These are phyloP conservation scores for Biancaea sappan DNA, from an alignment of 306 rosid genomes.

Conservation along the genomic window DNA sequence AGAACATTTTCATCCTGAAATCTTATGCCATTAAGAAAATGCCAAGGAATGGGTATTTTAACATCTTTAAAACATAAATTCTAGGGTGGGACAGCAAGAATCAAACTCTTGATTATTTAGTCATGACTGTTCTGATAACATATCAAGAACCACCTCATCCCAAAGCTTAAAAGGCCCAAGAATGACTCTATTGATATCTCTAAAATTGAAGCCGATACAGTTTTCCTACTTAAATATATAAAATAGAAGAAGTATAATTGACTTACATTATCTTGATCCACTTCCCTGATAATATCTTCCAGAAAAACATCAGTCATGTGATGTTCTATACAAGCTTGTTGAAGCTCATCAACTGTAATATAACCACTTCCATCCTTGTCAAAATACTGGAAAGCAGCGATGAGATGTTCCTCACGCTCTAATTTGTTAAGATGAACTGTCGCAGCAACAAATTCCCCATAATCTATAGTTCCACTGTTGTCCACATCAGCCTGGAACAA, in stretches of 20 bases:
- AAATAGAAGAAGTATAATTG: slow-evolving; percentile 19
- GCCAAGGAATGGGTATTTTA: background rate
- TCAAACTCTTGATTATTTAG: background rate
- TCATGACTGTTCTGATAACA: background rate
- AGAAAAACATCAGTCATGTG: slow-evolving; percentile 82
- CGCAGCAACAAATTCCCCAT: slow-evolving; percentile 96
- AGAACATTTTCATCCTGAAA: background rate
- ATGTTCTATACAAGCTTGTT: slow-evolving; percentile 92
- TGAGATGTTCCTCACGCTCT: slow-evolving; percentile 93
- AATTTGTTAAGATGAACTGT: slow-evolving; percentile 96
- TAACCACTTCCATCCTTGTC: slow-evolving; percentile 96
- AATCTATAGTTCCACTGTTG: slow-evolving; percentile 94
- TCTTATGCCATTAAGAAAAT: background rate
- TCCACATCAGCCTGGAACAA: slow-evolving; percentile 92
- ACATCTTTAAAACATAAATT: background rate
- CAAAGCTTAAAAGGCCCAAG: background rate
- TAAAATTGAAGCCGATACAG: background rate
- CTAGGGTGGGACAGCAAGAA: background rate
- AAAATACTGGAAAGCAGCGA: slow-evolving; percentile 91
- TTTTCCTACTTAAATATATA: slow-evolving; percentile 16
- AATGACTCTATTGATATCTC: background rate
- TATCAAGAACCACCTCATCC: background rate
- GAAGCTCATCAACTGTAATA: slow-evolving; percentile 95
- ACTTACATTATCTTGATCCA: slow-evolving; percentile 96
- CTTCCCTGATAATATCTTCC: slow-evolving; percentile 90